A percentile compares a stretch with the other conserved stretches of the same genome.
Conservation (phyloP, 2,329 filamentous ascomycete species). For the Monilinia vaccinii-corymbosi region DNA sequence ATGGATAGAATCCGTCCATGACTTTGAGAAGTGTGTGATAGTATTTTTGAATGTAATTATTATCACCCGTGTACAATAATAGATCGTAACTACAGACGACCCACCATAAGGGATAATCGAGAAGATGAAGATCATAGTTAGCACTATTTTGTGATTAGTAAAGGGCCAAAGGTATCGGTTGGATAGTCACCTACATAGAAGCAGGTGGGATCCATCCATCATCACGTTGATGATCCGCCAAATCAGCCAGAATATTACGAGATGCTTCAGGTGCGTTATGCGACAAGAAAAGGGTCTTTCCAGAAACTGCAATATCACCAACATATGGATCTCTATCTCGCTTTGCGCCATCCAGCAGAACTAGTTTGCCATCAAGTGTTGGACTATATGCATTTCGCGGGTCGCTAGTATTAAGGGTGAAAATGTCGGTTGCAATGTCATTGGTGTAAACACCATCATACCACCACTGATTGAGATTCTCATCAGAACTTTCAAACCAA, state of each 20-base stretch:
- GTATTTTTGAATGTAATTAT: constrained; percentile 33
- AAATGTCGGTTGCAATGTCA: constrained; percentile 39
- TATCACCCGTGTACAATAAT: constrained; percentile 41
- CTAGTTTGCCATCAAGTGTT: constrained; percentile 37
- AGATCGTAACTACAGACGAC: constrained; percentile 40
- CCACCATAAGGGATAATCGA: constrained; percentile 47
- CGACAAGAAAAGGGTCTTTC: constrained; percentile 39
- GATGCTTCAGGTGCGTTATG: constrained; percentile 35
- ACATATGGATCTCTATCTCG: constrained; percentile 45
- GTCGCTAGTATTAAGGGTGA: constrained; percentile 40
- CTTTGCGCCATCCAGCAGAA: constrained; percentile 43
- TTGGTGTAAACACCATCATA: constrained; percentile 45
- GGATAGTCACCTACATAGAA: constrained; percentile 35
- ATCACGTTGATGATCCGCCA: constrained; percentile 39
- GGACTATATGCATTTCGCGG: constrained; percentile 37
- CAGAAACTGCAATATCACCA: constrained; percentile 42
- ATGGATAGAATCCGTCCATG: constrained; percentile 39
- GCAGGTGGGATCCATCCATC: constrained; percentile 47
- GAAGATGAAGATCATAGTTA: constrained; percentile 39
- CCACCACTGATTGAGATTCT: constrained; percentile 42
- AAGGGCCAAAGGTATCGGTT: neutral
- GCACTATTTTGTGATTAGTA: constrained; percentile 25
- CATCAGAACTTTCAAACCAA: constrained; percentile 44
- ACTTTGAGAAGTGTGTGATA: constrained; percentile 34
- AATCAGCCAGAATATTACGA: constrained; percentile 40